Evolutionary conservation across 2,329 filamentous ascomycete species (phyloP), one percentile per base, ranked within the genome.

Genomic region (Orbilia quercus): DNA sequence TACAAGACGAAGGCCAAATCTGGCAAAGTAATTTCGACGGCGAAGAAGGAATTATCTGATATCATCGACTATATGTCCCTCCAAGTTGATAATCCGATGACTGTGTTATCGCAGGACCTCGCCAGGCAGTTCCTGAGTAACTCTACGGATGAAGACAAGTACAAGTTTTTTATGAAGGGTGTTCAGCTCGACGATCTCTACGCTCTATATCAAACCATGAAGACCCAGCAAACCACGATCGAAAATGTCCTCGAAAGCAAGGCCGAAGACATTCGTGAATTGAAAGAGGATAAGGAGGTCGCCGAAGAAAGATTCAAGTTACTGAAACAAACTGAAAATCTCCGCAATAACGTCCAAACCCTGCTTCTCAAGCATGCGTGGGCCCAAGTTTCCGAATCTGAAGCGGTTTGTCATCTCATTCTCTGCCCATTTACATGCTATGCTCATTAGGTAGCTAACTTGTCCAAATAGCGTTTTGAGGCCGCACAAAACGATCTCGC

Each of bases 81-180:
- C 44, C 94, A 98, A 80, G 92, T 99, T 66, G 94, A 98, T 79
- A 99, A 99, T 77, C 95, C 95, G 0, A 89, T 99, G 83, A 98
- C 96, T 71, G 91, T 98, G 5, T 84, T 99, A 16, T 96, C 93
- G 0, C 95, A 99, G 80, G 95, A 99, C 79, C 92, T 93, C 81
- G 95, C 95, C 9, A 88, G 95, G 9, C 91, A 96, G 69, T 99
- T 99, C 78, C 85, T 99, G 45, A 96, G 94, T 78, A 87, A 89
- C 36, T 94, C 95, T 11, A 90, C 88, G 1, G 87, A 92, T 0
- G 83, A 86, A 2, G 89, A 94, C 72, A 99, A 99, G 80, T 99
- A 98, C 84, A 95, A 91, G 76, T 97, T 97, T 78, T 99, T 99
- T 79, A 86, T 96, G 72, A 92, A 93, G 77, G 95, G 95, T 23